These are phyloP conservation scores for Tuber microsphaerosporum DNA, from an alignment of 495 filamentous ascomycete species.

Conservation along the genomic window DNA sequence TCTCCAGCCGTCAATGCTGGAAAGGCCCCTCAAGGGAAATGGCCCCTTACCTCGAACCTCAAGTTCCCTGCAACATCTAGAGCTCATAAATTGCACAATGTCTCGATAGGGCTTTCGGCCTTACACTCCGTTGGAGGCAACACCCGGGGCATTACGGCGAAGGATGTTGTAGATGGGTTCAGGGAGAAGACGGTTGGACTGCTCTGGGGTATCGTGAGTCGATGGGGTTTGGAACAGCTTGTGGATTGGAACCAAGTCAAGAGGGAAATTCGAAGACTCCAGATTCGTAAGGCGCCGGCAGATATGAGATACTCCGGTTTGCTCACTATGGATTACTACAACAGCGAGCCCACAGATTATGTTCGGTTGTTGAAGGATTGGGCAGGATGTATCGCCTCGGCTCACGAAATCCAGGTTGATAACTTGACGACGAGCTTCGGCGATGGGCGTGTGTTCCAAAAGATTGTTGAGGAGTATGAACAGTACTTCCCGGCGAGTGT, in stretches of 20 bases:
- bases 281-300: slow-evolving; percentile 34
- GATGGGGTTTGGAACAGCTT: slow-evolving; percentile 51
- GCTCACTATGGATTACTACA: slow-evolving; percentile 26
- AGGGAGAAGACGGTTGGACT: slow-evolving; percentile 60
- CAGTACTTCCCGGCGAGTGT: slow-evolving; percentile 40
- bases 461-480: slow-evolving; percentile 57
- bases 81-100: slow-evolving; percentile 57
- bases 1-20: slow-evolving; percentile 30
- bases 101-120: slow-evolving; percentile 53
- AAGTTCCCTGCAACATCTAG: slow-evolving; percentile 56
- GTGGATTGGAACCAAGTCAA: slow-evolving; percentile 52
- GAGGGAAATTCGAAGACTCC: slow-evolving; percentile 50
- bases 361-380: slow-evolving; percentile 51
- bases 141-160: slow-evolving; percentile 46
- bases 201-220: slow-evolving; percentile 56
- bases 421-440: slow-evolving; percentile 59
- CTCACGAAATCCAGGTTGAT: slow-evolving; percentile 47
- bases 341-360: slow-evolving; percentile 39
- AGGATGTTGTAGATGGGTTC: slow-evolving; percentile 61
- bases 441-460: slow-evolving; percentile 51
- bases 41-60: slow-evolving; percentile 53
- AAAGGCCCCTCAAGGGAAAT: slow-evolving; percentile 34
- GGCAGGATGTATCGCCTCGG: slow-evolving; percentile 49
- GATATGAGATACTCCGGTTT: slow-evolving; percentile 2
- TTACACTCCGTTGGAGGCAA: slow-evolving; percentile 46